Evolutionary conservation across 805 yeast species (phyloP).

Genomic region (Metschnikowia arizonensis): DNA sequence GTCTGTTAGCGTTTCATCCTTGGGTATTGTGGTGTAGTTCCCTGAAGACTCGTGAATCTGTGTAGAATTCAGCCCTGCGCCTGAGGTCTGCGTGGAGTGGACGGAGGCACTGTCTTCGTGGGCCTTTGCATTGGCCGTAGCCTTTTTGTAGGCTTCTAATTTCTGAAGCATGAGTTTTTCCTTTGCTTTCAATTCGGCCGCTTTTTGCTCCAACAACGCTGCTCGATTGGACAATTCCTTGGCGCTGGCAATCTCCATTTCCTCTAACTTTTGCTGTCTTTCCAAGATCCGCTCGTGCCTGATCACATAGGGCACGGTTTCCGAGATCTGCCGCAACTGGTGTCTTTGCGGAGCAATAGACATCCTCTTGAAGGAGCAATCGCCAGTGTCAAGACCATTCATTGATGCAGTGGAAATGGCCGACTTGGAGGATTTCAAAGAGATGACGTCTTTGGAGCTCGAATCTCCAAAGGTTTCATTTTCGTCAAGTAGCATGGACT

Average conservation of each 20-base stretch:
- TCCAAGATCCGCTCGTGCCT: constrained; percentile 72
- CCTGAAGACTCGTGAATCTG: constrained; percentile 11
- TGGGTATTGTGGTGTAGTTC: constrained; percentile 25
- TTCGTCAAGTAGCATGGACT: constrained; percentile 37
- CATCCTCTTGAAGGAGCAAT: constrained; percentile 37
- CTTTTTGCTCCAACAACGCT: constrained; percentile 70
- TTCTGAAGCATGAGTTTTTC: constrained; percentile 51
- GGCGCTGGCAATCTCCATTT: constrained; percentile 74
- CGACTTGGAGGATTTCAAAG: constrained; percentile 31
- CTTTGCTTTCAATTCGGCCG: constrained; percentile 64
- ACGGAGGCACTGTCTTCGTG: neutral
- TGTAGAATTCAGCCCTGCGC: neutral
- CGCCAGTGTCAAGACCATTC: constrained; percentile 15
- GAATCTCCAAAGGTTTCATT: constrained; percentile 19
- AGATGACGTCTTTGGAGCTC: constrained; percentile 23
- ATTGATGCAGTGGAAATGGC: constrained; percentile 22
- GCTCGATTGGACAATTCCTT: constrained; percentile 69
- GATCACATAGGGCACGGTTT: constrained; percentile 79
- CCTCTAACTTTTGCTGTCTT: constrained; percentile 74
- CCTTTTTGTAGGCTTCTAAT: constrained; percentile 23
- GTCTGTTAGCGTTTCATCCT: constrained; percentile 54
- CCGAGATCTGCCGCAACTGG: constrained; percentile 72
- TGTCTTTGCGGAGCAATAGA: constrained; percentile 49
- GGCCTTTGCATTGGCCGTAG: constrained; percentile 6
- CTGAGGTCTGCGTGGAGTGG: neutral